Base-by-base conservation (phyloP, 208 protist species). In the Wallacemonas sp. region DNA sequence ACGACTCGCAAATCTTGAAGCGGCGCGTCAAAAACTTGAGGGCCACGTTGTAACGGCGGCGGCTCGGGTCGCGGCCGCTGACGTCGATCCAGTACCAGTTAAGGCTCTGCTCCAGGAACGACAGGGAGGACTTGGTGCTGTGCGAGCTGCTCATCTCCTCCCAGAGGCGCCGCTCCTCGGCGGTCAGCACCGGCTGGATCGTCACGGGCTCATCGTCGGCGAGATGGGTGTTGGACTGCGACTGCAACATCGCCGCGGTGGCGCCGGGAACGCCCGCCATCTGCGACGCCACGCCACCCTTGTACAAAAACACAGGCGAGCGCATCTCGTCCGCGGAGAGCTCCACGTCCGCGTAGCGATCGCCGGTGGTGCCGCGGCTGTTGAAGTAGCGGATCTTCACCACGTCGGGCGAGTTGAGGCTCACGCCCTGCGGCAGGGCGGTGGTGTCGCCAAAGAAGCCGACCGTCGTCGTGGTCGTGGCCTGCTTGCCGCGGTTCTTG, bases 21-120 rank as follows among this genome's bases (percentile, higher is more conserved):
- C 65, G 70, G 44, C 67, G 48, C 0, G 89, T 93, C 5, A 95
- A 65, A 31, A 67, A 76, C 70, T 79, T 78, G 63, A 95, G 73
- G 0, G 72, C 82, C 22, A 23, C 72, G 62, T 86, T 82, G 80
- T 95, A 95, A 48, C 74, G 72, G n/a, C 66, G 66, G 38, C 64
- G 69, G 46, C 67, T 76, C 3, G 72, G 45, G 63, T 95, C 89
- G 29, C 86, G 81, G 18, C 89, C 89, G 23, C 76, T 82, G 48
- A 95, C 84, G 49, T 92, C 89, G 50, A 95, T 77, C 84, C 86
- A 95, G 67, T 95, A 90, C 89, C 89, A 95, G 76, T 95, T 95
- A 7, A 93, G 74, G 67, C 80, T 93, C 76, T 90, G 81, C 77
- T 92, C 86, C 5, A 93, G 65, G 57, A 84, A 81, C 1, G 80